These are phyloP conservation scores for Tolypocladium capitatum DNA, from an alignment of 2,329 filamentous ascomycete species.

Conservation along the genomic window DNA sequence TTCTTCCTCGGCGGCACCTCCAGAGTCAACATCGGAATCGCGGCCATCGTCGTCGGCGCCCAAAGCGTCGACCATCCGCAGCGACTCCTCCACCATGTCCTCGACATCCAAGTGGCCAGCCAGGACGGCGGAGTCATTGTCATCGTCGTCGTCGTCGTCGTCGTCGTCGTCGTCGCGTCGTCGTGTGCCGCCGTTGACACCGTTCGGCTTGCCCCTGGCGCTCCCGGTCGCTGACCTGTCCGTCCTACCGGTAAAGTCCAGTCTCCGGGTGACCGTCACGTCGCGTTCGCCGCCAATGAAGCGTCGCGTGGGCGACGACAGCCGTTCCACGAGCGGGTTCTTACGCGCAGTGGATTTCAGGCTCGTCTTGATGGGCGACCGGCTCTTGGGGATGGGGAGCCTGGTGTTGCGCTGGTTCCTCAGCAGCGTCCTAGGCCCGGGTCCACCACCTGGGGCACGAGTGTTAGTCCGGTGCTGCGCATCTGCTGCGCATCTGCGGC, in stretches of 20 bases:
- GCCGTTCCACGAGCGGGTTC: conserved; percentile 42
- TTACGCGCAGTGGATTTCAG: conserved; percentile 48
- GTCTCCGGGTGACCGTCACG: conserved; percentile 34
- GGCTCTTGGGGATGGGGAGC: conserved; percentile 31
- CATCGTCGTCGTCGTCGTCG: conserved; percentile 13
- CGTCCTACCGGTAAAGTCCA: conserved; percentile 33
- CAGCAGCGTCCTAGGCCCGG: conserved; percentile 39
- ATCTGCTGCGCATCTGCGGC: neutral
- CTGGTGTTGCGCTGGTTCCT: conserved; percentile 37
- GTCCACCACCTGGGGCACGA: conserved; percentile 29
- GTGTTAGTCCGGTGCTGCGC: neutral
- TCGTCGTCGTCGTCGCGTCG: conserved; percentile 16
- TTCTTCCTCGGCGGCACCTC: conserved; percentile 4
- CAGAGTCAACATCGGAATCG: neutral
- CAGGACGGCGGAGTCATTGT: too few relatives aligned
- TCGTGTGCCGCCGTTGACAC: conserved; percentile 13
- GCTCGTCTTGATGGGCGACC: conserved; percentile 52
- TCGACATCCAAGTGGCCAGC: conserved; percentile 15
- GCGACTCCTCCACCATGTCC: conserved; percentile 26
- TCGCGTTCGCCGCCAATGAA: conserved; percentile 19
- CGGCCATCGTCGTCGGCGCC: conserved; percentile 7
- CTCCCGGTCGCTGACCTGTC: conserved; percentile 1
- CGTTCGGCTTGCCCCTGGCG: conserved; percentile 11
- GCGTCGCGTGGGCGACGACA: conserved; percentile 35
- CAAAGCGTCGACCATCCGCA: conserved; percentile 26